Evolutionary conservation across 2,329 filamentous ascomycete species (phyloP), one percentile per base, ranked within the genome.

Genomic region (Colletotrichum tabaci): DNA sequence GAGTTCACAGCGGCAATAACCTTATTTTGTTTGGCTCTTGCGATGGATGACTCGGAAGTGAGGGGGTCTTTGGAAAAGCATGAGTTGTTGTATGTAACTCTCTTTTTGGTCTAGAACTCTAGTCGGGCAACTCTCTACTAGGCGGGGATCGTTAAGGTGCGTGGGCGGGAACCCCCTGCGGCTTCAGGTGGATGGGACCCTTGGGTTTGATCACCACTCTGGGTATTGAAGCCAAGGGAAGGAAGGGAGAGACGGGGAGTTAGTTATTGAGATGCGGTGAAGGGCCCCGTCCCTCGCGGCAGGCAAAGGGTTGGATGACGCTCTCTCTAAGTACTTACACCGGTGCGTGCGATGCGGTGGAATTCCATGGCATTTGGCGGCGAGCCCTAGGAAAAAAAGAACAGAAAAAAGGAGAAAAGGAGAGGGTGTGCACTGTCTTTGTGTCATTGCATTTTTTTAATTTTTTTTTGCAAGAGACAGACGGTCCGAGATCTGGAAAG

Each of bases 121-220:
- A 23, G 38, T 21, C 38, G 40, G 21, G 47, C 50, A 66, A 60
- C 38, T 60, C 16, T 65, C 23, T 15, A 4, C 12, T 7, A n/a
- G n/a, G 57, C 18, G 23, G 16, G 50, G 23, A n/a, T 35, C 47
- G 23, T 61, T 2, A 61, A 61, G 57, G 13, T 40, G 42, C 15
- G 12, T 30, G 35, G 63, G 38, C 49, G 57, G 63, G 49, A 49
- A 26, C 63, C 55, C 67, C 67, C 61, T 50, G 49, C 26, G 47
- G 47, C 62, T 30, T 66, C 62, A 66, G 62, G 62, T 61, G 44
- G 30, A 49, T 55, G 50, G 40, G 40, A 23, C 58, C 47, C 55
- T 56, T 42, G 44, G 23, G 57, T 67, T 71, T 71, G 63, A 57
- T 62, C 63, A 35, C 61, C 62, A 49, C 56, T 49, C 60, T 46